These are phyloP conservation scores for Porpolomopsis calyptriformis DNA, from an alignment of 768 basidiomycete genomes.

Conservation along the genomic window DNA sequence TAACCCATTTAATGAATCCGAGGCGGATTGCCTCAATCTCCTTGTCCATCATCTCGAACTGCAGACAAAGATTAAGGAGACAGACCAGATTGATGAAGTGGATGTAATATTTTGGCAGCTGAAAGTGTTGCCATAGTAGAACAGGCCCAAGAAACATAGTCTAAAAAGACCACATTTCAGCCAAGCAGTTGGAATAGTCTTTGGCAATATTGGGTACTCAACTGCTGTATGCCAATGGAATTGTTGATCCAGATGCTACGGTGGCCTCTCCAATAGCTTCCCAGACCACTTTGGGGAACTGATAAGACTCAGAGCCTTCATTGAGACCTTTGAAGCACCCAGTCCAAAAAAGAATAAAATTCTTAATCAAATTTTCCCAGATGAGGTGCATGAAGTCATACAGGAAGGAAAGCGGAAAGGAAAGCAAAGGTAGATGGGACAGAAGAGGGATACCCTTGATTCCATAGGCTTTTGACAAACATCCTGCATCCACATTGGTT, in stretches of 20 bases:
- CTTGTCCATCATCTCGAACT: conserved; percentile 20
- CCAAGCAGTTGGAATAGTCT: conserved; percentile 15
- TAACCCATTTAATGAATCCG: conserved; percentile 28
- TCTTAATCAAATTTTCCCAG: conserved; percentile 30
- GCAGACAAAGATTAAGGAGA: conserved; percentile 26
- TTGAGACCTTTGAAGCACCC: conserved; percentile 32
- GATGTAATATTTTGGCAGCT: conserved; percentile 23
- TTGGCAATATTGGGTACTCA: conserved; percentile 23
- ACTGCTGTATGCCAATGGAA: conserved; percentile 29
- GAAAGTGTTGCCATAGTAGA: conserved; percentile 26
- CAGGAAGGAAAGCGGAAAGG: conserved; percentile 31
- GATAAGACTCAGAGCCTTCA: conserved; percentile 20
- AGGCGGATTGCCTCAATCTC: conserved; percentile 19
- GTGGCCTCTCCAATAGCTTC: conserved; percentile 28
- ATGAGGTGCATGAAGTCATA: conserved; percentile 43
- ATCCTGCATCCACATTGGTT: conserved; percentile 12
- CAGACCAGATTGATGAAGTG: conserved; percentile 32
- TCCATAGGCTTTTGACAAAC: conserved; percentile 20
- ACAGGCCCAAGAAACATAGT: conserved; percentile 28
- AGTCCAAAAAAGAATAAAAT: conserved; percentile 32
- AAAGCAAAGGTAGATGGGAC: conserved; percentile 20
- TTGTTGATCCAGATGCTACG: conserved; percentile 21
- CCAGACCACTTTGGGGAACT: conserved; percentile 25
- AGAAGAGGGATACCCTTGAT: conserved; percentile 27
- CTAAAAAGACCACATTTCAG: conserved; percentile 33